Conservation (phyloP, 371 early-diverging fungal genomes). For the Rhizopus microsporus region DNA sequence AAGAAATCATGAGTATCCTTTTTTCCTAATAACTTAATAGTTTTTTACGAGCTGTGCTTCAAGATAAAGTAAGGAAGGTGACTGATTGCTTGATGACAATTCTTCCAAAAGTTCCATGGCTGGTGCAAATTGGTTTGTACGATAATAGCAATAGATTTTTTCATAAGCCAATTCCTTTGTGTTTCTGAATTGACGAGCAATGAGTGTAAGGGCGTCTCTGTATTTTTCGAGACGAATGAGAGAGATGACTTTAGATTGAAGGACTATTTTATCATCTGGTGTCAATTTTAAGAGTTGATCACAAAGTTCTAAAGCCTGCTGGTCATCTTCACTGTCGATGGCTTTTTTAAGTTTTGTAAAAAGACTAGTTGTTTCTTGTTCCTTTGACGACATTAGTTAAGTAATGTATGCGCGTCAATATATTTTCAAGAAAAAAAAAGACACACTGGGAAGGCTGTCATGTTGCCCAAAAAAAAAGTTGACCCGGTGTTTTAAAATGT, state of each 20-base stretch:
- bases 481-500: constrained; percentile 6
- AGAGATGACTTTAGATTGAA: constrained; percentile 67
- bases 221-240: constrained; percentile 73
- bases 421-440: not conserved
- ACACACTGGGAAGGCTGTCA: not conserved
- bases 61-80: constrained; percentile 52
- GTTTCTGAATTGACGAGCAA: constrained; percentile 49
- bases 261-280: constrained; percentile 54
- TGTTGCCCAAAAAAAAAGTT: constrained; percentile 4
- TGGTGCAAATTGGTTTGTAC: constrained; percentile 61
- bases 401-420: not conserved
- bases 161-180: constrained; percentile 57
- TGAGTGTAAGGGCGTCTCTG: constrained; percentile 59
- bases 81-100: constrained; percentile 29
- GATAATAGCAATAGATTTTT: constrained; percentile 75
- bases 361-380: constrained; percentile 31
- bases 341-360: constrained; percentile 35
- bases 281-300: constrained; percentile 49
- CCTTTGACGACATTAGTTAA: constrained; percentile 27
- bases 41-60: constrained; percentile 71
- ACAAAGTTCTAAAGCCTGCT: constrained; percentile 34
- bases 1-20: not conserved
- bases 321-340: constrained; percentile 40
- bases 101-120: constrained; percentile 54
- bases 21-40: not conserved